Evolutionary conservation across 2,329 filamentous ascomycete genomes (phyloP).

Genomic region (Colletotrichum graminicola): DNA sequence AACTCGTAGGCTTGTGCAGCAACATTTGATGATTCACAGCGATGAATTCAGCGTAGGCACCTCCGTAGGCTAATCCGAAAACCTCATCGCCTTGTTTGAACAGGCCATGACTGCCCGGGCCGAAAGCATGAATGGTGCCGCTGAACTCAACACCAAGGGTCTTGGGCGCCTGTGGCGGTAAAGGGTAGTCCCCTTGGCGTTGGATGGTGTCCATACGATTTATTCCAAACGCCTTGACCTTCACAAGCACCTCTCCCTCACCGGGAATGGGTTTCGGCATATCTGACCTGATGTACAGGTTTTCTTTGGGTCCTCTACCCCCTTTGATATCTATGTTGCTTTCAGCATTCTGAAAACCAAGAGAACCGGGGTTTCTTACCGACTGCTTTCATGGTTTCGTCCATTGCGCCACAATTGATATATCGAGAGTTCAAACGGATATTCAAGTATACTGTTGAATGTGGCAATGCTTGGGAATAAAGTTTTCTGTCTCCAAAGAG

Average conservation of each 20-base stretch:
- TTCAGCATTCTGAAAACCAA: not conserved
- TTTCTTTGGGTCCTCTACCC: constrained; percentile 65
- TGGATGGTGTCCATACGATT: constrained; percentile 89
- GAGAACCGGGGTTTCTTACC: not conserved
- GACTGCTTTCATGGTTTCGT: not conserved
- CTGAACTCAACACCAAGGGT: constrained; percentile 85
- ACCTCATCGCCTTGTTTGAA: constrained; percentile 84
- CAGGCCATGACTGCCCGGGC: constrained; percentile 58
- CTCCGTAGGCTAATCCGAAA: constrained; percentile 91
- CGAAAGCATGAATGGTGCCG: constrained; percentile 74
- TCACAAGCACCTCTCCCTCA: constrained; percentile 79
- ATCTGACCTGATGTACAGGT: constrained; percentile 70
- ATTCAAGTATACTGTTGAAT: not conserved
- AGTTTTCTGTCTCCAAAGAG: not conserved
- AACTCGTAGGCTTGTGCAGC: constrained; percentile 79
- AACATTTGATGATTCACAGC: constrained; percentile 83
- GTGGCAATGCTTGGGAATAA: not conserved
- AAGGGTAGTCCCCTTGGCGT: constrained; percentile 77
- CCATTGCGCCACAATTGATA: not conserved
- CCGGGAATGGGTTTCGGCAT: constrained; percentile 64
- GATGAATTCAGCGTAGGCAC: constrained; percentile 90
- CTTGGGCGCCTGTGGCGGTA: constrained; percentile 76
- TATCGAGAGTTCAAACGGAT: fast-evolving
- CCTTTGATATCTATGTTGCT: constrained; percentile 65
- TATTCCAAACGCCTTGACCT: constrained; percentile 84